Percentiles rank a stretch among this genome's conserved stretches.
Evolutionary conservation across 2,329 filamentous ascomycete species (phyloP).

Genomic region (Xenosphaeropsis pyriputrescens): DNA sequence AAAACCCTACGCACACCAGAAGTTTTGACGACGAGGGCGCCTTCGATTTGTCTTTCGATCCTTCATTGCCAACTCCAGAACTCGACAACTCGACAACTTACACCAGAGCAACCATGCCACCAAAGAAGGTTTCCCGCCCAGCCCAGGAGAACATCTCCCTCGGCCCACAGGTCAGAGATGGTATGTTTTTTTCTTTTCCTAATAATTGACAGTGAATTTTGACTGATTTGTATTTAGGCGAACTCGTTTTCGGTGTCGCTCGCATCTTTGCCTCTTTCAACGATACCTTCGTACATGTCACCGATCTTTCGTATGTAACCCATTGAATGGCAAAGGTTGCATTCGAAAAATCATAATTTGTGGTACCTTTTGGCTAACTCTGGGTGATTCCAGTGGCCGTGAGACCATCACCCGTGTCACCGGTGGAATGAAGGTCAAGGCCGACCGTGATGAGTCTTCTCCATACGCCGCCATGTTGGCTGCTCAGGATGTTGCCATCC

Average conservation of each 20-base stretch:
- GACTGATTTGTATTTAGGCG: slow-evolving; percentile 28
- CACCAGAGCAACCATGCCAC: slow-evolving; percentile 49
- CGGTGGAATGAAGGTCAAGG: slow-evolving; percentile 99
- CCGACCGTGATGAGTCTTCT: slow-evolving; percentile 98
- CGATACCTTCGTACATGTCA: slow-evolving; percentile 81
- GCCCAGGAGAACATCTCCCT: slow-evolving; percentile 97
- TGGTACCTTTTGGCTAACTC: slow-evolving; percentile 41
- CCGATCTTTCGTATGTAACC: slow-evolving; percentile 76
- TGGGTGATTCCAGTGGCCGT: slow-evolving; percentile 77
- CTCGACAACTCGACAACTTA: too few species aligned
- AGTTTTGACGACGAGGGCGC: too few species aligned
- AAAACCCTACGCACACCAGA: too few species aligned
- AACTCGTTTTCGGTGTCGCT: slow-evolving; percentile 67
- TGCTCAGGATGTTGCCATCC: slow-evolving; percentile 90
- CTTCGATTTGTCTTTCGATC: too few species aligned
- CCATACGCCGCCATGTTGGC: slow-evolving; percentile 99
- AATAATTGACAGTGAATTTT: slow-evolving; percentile 3
- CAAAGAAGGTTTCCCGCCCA: slow-evolving; percentile 77
- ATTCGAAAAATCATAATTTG: slow-evolving; percentile 6
- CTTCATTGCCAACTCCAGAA: too few species aligned
- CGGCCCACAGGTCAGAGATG: slow-evolving; percentile 92
- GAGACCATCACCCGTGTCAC: slow-evolving; percentile 99
- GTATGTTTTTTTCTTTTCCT: slow-evolving; percentile 37
- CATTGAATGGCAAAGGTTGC: slow-evolving; percentile 10
- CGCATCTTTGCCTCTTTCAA: slow-evolving; percentile 67